Conservation (phyloP, 1,284 basidiomycete species). For the Moesziomyces aphidis region DNA sequence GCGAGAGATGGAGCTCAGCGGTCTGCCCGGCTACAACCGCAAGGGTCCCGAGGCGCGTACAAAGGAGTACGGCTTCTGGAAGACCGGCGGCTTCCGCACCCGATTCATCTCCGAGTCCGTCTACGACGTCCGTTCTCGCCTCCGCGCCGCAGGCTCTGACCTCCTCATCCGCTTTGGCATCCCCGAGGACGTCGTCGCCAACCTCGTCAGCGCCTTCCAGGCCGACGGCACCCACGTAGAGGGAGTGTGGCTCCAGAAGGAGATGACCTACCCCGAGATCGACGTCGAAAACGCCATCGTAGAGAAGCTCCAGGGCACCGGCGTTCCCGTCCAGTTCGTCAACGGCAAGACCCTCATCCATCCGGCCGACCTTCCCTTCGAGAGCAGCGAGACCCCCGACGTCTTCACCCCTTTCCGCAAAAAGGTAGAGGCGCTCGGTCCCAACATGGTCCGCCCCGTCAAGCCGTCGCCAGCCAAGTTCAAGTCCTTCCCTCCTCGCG, state of each 20-base stretch:
- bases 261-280: slow-evolving; percentile 57
- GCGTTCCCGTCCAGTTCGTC: slow-evolving; percentile 54
- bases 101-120: slow-evolving; percentile 72
- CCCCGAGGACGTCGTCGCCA: slow-evolving; percentile 68
- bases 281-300: slow-evolving; percentile 51
- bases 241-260: slow-evolving; percentile 64
- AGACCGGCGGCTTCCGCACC: slow-evolving; percentile 70
- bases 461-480: slow-evolving; percentile 49
- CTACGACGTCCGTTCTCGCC: slow-evolving; percentile 70
- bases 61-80: slow-evolving; percentile 71
- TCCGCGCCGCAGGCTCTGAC: slow-evolving; percentile 70
- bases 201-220: slow-evolving; percentile 53
- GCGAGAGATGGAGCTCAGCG: slow-evolving; percentile 71
- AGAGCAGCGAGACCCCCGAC: slow-evolving; percentile 69
- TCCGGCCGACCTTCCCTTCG: slow-evolving; percentile 70
- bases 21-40: slow-evolving; percentile 69
- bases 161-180: slow-evolving; percentile 71
- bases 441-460: slow-evolving; percentile 64
- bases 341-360: slow-evolving; percentile 66
- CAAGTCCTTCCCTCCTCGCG: slow-evolving; percentile 47
- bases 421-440: slow-evolving; percentile 70
- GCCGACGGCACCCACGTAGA: slow-evolving; percentile 56
- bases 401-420: slow-evolving; percentile 72
- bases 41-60: slow-evolving; percentile 67
- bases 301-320: slow-evolving; percentile 37